Percentiles rank a stretch among this genome's conserved stretches.
Evolutionary conservation across 176 grass and related monocot genomes (phyloP).

Genomic region (Carex myosuroides): DNA sequence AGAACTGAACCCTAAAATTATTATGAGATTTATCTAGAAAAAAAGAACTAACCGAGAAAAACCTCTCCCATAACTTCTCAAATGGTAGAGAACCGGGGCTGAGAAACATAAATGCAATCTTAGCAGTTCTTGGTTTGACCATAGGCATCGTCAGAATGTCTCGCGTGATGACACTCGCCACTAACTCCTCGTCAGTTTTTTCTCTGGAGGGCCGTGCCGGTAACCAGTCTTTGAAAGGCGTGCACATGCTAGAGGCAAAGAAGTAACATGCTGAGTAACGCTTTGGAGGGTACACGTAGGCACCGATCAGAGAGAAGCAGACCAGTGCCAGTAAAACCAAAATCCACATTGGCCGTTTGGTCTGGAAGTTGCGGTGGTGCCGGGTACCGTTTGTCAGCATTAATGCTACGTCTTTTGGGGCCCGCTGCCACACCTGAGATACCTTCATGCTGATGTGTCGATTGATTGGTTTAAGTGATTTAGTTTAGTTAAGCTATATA

Average conservation of each 20-base stretch:
- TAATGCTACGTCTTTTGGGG: slow-evolving; percentile 48
- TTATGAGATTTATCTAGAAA: background rate
- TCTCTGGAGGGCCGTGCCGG: slow-evolving; percentile 41
- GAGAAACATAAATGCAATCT: slow-evolving; percentile 96
- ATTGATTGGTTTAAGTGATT: background rate
- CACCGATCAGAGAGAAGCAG: slow-evolving; percentile 53
- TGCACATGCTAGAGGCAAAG: slow-evolving; percentile 60
- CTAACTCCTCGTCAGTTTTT: slow-evolving; percentile 70
- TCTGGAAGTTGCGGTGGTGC: slow-evolving; percentile 33
- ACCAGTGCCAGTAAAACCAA: slow-evolving; percentile 75
- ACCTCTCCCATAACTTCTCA: slow-evolving; percentile 91
- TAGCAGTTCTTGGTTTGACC: slow-evolving; percentile 45
- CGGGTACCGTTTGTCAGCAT: slow-evolving; percentile 29
- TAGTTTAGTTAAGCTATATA: background rate
- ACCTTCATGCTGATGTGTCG: slow-evolving; percentile 37
- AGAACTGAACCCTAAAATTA: background rate
- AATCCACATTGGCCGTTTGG: slow-evolving; percentile 88
- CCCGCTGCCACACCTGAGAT: slow-evolving; percentile 25
- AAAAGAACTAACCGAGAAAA: slow-evolving; percentile 62
- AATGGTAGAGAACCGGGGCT: slow-evolving; percentile 86
- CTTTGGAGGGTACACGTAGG: slow-evolving; percentile 64
- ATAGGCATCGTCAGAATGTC: slow-evolving; percentile 71
- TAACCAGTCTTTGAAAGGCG: slow-evolving; percentile 68
- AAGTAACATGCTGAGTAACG: slow-evolving; percentile 77
- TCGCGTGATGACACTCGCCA: slow-evolving; percentile 51